Base-by-base conservation (phyloP, 768 basidiomycete genomes). In the Pleurotus djamor region DNA sequence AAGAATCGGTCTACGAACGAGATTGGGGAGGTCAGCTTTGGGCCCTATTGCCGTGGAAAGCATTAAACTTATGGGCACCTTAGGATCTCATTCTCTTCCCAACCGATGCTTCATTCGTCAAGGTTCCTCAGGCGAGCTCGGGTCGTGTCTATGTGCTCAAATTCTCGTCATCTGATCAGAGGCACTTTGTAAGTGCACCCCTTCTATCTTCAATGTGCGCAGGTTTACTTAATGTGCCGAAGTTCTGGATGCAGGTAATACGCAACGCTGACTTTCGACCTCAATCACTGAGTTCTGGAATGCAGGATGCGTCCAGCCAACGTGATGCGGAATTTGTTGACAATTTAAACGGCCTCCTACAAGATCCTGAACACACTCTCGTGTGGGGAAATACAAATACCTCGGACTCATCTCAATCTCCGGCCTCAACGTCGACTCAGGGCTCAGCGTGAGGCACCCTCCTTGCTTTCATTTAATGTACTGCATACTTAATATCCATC, bases 21-120 rank as follows among this genome's bases (percentile, higher is more conserved):
- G 12, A 71, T 80, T 7, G 87, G 87, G 64, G 91, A 93, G 76
- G 89, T 87, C 43, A 16, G 74, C 65, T 1, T 37, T 21, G 52
- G 13, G 12, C 14, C 28, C 13, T 43, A 21, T 17, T 13, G 14
- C 45, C 3, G 28, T 3, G 34, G 32, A 44, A 14, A 3, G 2
- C 45, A 14, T 12, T 9, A 17, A 13, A 28, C 36, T 47, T 13
- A 58, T 13, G 28, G 4, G 4, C 6, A 55, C n/a, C 17, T 16
- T 62, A 93, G 91, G 94, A 97, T 66, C 74, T 95, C 57, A 93
- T 96, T 62, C 74, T 96, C 56, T 92, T 96, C 71, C 92, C 93
- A 1, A 82, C 84, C 2, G 94, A 97, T 71, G 94, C 94, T 3
- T 83, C 80, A 0, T 93, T 97, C 68, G 79, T 80, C 64, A 89